Base-by-base conservation (phyloP, 768 basidiomycete genomes). In the Tricholoma sp. region DNA sequence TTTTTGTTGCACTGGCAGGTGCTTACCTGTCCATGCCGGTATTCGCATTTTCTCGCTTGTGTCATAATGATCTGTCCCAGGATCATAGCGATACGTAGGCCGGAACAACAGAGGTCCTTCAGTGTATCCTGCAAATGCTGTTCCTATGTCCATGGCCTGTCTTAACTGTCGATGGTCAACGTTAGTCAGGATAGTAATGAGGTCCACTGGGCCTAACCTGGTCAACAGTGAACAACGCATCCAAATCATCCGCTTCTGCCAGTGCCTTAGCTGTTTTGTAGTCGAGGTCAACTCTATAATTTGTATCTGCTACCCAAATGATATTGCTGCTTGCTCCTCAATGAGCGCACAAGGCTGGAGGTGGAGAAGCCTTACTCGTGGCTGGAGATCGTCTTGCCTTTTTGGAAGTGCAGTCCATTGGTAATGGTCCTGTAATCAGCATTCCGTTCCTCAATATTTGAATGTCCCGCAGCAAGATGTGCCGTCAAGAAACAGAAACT, bases 11-110 rank as follows among this genome's bases (percentile, higher is more conserved):
- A n/a, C n/a, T n/a, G n/a, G n/a, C n/a, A 29, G 34, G 37, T 53
- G 37, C 80, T 58, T 56, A 94, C 94, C 94, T 64, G 96, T 98
- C 95, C 95, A 98, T 16, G 96, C 93, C 5, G 97, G 97, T 66
- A 97, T 88, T 22, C 97, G 83, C 81, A 87, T 84, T 76, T 98
- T 99, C 72, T 98, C 97, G 67, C 92, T 91, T 12, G 92, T 89
- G 69, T 99, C 97, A 68, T 98, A 99, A 50, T 79, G 78, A 60
- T 97, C 89, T 8, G 94, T 85, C 9, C 85, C 83, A 5, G 87
- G 67, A 66, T 89, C 86, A 66, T 95, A 98, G 61, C 92, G 90
- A 74, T 99, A 98, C 2, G 96, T 99, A 7, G 97, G 97, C 12
- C 84, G 77, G 74, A 99, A 99, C n/a, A 90, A 67, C 16, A 98